Base-by-base conservation (phyloP, 345 rosid genomes). In the Populus alba region DNA sequence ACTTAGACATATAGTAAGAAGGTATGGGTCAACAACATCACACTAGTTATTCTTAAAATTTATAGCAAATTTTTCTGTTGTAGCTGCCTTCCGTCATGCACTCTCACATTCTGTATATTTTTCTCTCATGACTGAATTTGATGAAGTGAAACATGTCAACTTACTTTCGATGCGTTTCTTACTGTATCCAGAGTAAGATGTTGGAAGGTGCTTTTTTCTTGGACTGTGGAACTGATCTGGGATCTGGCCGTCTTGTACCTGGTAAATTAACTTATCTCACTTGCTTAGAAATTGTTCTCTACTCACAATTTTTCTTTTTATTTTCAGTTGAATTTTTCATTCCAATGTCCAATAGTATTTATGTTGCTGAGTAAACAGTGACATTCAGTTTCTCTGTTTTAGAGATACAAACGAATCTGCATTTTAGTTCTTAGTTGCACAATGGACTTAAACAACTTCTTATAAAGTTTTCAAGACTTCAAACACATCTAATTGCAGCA, bases 171-270 rank as follows among this genome's bases (percentile, higher is more conserved):
- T 66, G 12, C 57, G 7, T 49, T 20, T 79, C 38, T 83, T 71
- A 6, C 65, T 79, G 31, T 71, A 68, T 39, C 7, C 88, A 93
- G 97, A 90, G 76, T 83, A 82, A 87, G 73, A 89, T 79, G 87
- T 75, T 89, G 86, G 96, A 93, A 79, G 94, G 96, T 65, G 88
- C 90, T 23, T 13, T 88, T 73, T 93, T 93, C 86, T 66, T 91
- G 83, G 97, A 92, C 81, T 86, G 86, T 81, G 97, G 95, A 80
- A 88, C 95, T 0, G 94, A 92, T 84, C 77, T 92, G 84, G 91
- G 95, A 22, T 87, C 97, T 62, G 90, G 90, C 75, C 85, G 87
- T 76, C 92, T 85, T 73, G 95, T 94, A 66, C 94, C 93, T 8
- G 93, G 92, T 94, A 80, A 87, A 83, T 81, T 85, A 70, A 18